Percentiles rank a stretch among this genome's conserved stretches.
phyloP scores from a whole-genome alignment of 305 asterid genomes.

The Fraxinus albicans region DNA sequence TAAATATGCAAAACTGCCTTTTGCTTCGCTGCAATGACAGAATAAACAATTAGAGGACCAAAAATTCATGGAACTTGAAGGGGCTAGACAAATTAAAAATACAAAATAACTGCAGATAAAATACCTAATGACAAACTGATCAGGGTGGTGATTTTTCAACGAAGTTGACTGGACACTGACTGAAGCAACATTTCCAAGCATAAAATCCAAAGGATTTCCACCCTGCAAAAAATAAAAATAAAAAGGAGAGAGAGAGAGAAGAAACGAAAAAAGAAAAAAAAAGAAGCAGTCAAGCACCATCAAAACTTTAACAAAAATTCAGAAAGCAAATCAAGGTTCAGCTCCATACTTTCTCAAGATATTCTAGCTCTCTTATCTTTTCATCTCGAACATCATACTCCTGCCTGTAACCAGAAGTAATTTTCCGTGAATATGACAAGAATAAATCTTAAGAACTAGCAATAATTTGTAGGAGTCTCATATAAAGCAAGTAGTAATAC shows the following conservation, averaged over 20 bases:
- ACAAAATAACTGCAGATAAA: conserved; percentile 21
- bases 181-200: conserved; percentile 59
- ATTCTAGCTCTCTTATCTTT: conserved; percentile 85
- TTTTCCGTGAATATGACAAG: conserved; percentile 15
- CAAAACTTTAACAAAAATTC: conserved; percentile 23
- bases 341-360: conserved; percentile 84
- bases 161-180: conserved; percentile 86
- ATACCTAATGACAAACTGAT: conserved; percentile 58
- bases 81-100: neutral
- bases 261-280: neutral
- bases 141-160: conserved; percentile 41
- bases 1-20: conserved; percentile 80
- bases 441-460: conserved; percentile 9
- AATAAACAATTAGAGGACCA: conserved; percentile 19
- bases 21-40: conserved; percentile 68
- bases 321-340: conserved; percentile 28
- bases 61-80: neutral
- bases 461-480: conserved; percentile 5
- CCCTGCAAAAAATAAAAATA: conserved; percentile 52
- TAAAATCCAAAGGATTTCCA: conserved; percentile 86
- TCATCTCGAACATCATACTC: conserved; percentile 75
- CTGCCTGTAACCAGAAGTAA: conserved; percentile 59
- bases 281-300: conserved; percentile 15
- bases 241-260: neutral
- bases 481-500: conserved; percentile 31